phyloP scores from a whole-genome alignment of 257 asterid genomes.

The Echium plantagineum region DNA sequence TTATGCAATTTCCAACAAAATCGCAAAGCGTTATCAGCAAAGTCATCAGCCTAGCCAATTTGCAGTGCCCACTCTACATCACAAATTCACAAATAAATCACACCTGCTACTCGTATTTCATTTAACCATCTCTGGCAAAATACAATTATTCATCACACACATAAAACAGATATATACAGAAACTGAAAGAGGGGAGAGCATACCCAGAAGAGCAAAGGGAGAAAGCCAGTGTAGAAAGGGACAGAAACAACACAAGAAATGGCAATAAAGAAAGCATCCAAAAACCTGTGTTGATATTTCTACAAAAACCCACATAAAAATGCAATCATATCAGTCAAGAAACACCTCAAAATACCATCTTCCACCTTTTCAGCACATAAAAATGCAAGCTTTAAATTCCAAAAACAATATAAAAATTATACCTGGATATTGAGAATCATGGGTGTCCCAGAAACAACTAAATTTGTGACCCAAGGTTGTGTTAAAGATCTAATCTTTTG shows the following conservation, averaged over 20 bases:
- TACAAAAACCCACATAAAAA: constrained; percentile 27
- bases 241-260: constrained; percentile 87
- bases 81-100: constrained; percentile 4
- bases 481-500: constrained; percentile 60
- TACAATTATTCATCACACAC: neutral
- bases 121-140: too few species aligned
- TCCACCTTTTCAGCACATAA: neutral
- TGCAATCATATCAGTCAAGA: neutral
- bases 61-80: constrained; percentile 78
- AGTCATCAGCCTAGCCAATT: constrained; percentile 94
- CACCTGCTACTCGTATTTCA: neutral
- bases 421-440: constrained; percentile 77
- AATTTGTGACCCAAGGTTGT: constrained; percentile 61
- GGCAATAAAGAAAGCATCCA: constrained; percentile 77
- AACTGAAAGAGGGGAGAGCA: constrained; percentile 8
- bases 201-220: constrained; percentile 97
- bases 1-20: constrained; percentile 69
- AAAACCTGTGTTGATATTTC: constrained; percentile 46
- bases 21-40: constrained; percentile 88
- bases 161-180: neutral
- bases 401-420: neutral
- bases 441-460: constrained; percentile 48
- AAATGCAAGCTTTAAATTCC: constrained; percentile 1
- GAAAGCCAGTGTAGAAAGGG: constrained; percentile 92
- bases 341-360: neutral